phyloP scores from a whole-genome alignment of 148 eudicot genomes.

The Heliosperma pusillum region DNA sequence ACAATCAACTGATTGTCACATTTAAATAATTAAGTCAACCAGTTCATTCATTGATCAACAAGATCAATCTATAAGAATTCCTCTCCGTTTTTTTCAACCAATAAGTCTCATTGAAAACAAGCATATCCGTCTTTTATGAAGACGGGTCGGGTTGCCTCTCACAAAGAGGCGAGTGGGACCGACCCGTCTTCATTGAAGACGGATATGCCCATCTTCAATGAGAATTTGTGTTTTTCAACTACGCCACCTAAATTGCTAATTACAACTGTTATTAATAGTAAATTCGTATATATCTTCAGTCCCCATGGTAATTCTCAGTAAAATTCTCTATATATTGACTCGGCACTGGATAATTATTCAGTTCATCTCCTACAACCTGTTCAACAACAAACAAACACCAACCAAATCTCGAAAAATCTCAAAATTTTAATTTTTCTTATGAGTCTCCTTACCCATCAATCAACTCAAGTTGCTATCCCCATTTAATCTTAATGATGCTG shows the following conservation, averaged over 20 bases:
- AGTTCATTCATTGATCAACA: not conserved
- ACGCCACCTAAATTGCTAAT: not conserved
- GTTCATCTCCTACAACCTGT: not conserved
- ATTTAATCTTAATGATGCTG: not conserved
- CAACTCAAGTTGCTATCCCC: not conserved
- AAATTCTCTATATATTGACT: not conserved
- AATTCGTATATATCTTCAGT: not conserved
- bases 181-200: no score
- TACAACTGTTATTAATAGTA: not conserved
- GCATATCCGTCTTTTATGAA: no score
- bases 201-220: no score
- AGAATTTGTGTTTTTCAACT: no score
- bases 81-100: no score
- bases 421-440: not conserved
- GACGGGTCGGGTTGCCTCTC: no score
- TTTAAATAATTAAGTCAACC: not conserved
- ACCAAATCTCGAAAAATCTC: not conserved
- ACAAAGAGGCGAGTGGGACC: no score
- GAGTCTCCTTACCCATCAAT: not conserved
- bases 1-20: not conserved
- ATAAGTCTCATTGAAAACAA: no score
- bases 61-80: not conserved
- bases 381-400: not conserved
- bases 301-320: not conserved
- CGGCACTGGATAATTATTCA: not conserved